Percentiles rank a stretch among this genome's conserved stretches.
Conservation (phyloP, 2,329 filamentous ascomycete genomes). For the Sporothrix inflata region DNA sequence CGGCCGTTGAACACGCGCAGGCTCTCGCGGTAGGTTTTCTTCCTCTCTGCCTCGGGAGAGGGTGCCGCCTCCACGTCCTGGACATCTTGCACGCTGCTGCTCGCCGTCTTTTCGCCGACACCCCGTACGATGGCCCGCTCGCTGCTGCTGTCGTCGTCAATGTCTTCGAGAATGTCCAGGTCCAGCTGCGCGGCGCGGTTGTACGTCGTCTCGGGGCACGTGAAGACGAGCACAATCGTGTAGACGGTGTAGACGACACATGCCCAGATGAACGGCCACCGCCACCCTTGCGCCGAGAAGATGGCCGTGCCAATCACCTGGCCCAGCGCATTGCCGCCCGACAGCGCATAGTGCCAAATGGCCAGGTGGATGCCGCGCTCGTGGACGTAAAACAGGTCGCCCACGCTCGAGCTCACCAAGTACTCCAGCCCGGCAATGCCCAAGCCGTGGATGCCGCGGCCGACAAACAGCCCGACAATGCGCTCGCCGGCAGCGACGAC, state of each 20-base stretch:
- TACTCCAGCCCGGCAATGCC: conserved; percentile 41
- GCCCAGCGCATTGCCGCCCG: conserved; percentile 24
- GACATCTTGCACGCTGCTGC: not conserved
- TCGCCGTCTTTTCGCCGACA: not conserved
- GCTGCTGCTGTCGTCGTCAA: conserved; percentile 20
- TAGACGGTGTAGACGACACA: conserved; percentile 44
- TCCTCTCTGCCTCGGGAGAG: conserved; percentile 18
- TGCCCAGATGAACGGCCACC: conserved; percentile 26
- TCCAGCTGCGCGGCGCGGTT: conserved; percentile 25
- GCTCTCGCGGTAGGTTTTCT: conserved; percentile 33
- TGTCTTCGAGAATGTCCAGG: conserved; percentile 26
- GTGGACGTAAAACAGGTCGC: conserved; percentile 61
- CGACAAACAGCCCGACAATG: conserved; percentile 36
- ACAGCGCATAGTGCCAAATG: conserved; percentile 35
- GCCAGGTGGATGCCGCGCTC: conserved; percentile 47
- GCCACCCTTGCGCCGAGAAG: conserved; percentile 5
- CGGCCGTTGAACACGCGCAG: conserved; percentile 35
- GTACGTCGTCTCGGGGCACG: conserved; percentile 50
- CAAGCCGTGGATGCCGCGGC: conserved; percentile 37
- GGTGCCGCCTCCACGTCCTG: not conserved
- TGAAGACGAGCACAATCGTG: conserved; percentile 44
- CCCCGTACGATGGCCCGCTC: not conserved
- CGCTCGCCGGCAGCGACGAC: conserved; percentile 16
- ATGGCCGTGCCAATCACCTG: conserved; percentile 22
- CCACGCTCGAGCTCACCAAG: conserved; percentile 51